Evolutionary conservation across 306 rosid species (phyloP).

Genomic region (Inga laurina): DNA sequence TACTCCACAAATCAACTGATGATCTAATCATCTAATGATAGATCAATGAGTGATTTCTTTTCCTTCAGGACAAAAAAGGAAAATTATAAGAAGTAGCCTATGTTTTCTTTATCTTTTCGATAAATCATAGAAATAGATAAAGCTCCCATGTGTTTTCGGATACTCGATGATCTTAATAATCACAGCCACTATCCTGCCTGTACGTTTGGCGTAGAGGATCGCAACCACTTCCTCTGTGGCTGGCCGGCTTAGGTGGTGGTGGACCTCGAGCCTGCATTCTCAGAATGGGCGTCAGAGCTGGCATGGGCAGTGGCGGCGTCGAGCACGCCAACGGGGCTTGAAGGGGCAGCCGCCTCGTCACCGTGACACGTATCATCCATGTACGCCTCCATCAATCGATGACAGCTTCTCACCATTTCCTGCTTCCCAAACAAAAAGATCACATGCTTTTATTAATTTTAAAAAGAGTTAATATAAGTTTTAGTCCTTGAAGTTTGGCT

Average conservation of each 20-base stretch:
- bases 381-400: slow-evolving; percentile 74
- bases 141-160: neutral
- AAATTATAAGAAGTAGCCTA: neutral
- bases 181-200: neutral
- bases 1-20: neutral
- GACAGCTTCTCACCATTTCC: slow-evolving; percentile 86
- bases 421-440: slow-evolving; percentile 39
- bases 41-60: neutral
- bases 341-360: neutral
- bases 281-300: no score
- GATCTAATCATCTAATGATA: neutral
- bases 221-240: neutral
- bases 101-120: neutral
- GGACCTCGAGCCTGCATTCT: no score
- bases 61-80: neutral
- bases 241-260: neutral
- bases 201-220: neutral
- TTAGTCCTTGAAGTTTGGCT: no score
- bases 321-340: neutral
- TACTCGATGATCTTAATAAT: neutral
- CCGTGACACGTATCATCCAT: slow-evolving; percentile 40
- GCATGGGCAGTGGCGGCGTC: neutral
- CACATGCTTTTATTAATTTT: slow-evolving; percentile 1
- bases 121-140: neutral
- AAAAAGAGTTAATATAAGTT: no score